A percentile compares a stretch with the other conserved stretches of the same genome.
Conservation (phyloP, 805 yeast species). For the Candida bentonensis region DNA sequence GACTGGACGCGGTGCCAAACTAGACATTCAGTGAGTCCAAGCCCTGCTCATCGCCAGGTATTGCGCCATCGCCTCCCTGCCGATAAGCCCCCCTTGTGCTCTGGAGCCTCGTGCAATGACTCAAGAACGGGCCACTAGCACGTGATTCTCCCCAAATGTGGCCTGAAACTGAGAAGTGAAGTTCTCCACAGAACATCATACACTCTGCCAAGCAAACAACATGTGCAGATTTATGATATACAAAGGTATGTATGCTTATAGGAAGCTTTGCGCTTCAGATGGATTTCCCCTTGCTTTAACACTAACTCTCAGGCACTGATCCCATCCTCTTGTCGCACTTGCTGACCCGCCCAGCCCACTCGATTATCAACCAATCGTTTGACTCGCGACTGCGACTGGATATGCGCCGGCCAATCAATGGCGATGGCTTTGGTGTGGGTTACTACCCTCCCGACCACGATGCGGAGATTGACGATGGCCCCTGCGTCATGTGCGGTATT, state of each 20-base stretch:
- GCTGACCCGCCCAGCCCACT: constrained; percentile 89
- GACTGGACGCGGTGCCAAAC: too few relatives aligned
- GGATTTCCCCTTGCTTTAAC: background rate
- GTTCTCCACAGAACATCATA: too few relatives aligned
- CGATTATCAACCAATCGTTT: constrained; percentile 90
- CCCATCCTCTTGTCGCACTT: constrained; percentile 76
- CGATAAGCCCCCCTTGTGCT: too few relatives aligned
- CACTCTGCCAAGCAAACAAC: too few relatives aligned
- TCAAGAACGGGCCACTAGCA: too few relatives aligned
- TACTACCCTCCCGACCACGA: constrained; percentile 57
- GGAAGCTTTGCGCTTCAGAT: background rate
- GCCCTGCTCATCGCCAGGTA: too few relatives aligned
- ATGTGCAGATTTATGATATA: constrained; percentile 93
- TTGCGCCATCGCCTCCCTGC: too few relatives aligned
- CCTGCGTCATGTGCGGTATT: constrained; percentile 87
- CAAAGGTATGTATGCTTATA: constrained; percentile 31
- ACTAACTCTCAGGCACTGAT: constrained; percentile 44
- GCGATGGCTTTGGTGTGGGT: constrained; percentile 97
- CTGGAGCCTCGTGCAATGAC: too few relatives aligned
- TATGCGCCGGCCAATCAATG: constrained; percentile 83
- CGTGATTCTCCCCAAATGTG: too few relatives aligned
- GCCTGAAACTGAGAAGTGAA: too few relatives aligned
- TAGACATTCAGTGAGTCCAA: too few relatives aligned
- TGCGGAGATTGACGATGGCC: constrained; percentile 44
- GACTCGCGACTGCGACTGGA: constrained; percentile 83